Percentiles rank a stretch among this genome's conserved stretches.
Conservation (phyloP, 2,329 filamentous ascomycete genomes). For the Phaeosphaeriaceae sp. region DNA sequence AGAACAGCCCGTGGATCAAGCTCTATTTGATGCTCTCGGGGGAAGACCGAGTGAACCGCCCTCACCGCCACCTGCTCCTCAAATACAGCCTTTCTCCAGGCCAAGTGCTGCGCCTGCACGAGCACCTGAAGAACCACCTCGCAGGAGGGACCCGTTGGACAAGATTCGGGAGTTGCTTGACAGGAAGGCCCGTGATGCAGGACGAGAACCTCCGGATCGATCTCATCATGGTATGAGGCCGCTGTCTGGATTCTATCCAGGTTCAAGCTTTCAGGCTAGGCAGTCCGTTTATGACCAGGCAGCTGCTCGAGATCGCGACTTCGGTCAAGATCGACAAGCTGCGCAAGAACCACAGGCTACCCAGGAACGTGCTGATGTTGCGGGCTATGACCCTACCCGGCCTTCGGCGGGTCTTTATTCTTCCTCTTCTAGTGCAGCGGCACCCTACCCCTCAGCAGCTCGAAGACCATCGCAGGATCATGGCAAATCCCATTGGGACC, state of each 20-base stretch:
- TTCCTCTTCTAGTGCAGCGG: slow-evolving; percentile 25
- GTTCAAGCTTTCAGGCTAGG: slow-evolving; percentile 4
- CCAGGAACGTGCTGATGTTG: slow-evolving; percentile 28
- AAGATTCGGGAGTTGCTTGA: slow-evolving; percentile 37
- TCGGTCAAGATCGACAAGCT: not conserved
- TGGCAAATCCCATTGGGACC: slow-evolving; percentile 32
- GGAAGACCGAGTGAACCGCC: slow-evolving; percentile 26
- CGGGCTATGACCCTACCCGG: slow-evolving; percentile 32
- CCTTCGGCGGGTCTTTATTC: slow-evolving; percentile 32
- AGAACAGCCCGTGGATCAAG: slow-evolving; percentile 31
- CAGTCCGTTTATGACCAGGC: not conserved
- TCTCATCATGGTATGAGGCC: slow-evolving; percentile 14
- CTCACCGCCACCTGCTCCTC: slow-evolving; percentile 19
- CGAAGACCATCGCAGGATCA: slow-evolving; percentile 38
- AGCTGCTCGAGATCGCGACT: not conserved
- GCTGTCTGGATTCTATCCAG: not conserved
- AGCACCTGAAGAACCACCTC: slow-evolving; percentile 34
- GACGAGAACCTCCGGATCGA: slow-evolving; percentile 25
- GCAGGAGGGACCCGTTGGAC: slow-evolving; percentile 32
- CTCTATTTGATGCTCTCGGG: slow-evolving; percentile 28
- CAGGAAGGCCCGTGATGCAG: slow-evolving; percentile 31
- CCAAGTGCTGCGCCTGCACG: slow-evolving; percentile 19
- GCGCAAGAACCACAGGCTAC: not conserved
- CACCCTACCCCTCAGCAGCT: slow-evolving; percentile 21
- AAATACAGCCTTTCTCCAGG: slow-evolving; percentile 20